Conservation (phyloP, 192 early-diverging fungal species). For the Spinellus fusiger region DNA sequence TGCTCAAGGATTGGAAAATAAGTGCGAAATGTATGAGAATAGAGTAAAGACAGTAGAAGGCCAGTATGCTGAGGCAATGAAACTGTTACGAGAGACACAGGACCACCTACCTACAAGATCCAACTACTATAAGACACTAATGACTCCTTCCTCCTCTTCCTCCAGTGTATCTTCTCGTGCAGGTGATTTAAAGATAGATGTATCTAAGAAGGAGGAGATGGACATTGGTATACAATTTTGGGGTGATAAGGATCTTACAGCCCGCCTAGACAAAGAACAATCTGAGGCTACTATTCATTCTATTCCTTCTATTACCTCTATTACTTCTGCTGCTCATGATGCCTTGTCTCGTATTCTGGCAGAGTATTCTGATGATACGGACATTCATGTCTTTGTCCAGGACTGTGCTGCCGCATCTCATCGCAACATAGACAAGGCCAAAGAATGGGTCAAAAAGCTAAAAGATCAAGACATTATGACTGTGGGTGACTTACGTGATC, state of each 20-base stretch:
- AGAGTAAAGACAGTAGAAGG: conserved; percentile 12
- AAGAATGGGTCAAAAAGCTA: conserved; percentile 65
- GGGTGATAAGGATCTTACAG: neutral
- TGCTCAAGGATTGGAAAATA: conserved; percentile 17
- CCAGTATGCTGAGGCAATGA: conserved; percentile 19
- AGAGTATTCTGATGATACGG: conserved; percentile 46
- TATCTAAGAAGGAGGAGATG: neutral
- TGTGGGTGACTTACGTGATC: conserved; percentile 65
- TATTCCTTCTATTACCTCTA: neutral
- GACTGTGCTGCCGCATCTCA: conserved; percentile 61
- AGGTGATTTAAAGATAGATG: neutral
- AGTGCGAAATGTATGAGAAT: conserved; percentile 18
- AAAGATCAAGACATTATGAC: conserved; percentile 77
- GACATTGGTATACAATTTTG: too few species aligned
- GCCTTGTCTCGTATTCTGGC: conserved; percentile 15
- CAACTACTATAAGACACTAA: neutral
- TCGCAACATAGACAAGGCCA: conserved; percentile 62
- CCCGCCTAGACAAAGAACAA: neutral
- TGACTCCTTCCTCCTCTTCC: conserved; percentile 4
- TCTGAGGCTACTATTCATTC: neutral
- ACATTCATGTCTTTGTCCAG: conserved; percentile 65
- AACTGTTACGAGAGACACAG: conserved; percentile 10
- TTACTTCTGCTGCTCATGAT: conserved; percentile 1
- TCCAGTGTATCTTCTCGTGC: neutral
- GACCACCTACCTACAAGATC: neutral